Base-by-base conservation (phyloP, 768 basidiomycete genomes). In the Phlegmacium glaucopus region DNA sequence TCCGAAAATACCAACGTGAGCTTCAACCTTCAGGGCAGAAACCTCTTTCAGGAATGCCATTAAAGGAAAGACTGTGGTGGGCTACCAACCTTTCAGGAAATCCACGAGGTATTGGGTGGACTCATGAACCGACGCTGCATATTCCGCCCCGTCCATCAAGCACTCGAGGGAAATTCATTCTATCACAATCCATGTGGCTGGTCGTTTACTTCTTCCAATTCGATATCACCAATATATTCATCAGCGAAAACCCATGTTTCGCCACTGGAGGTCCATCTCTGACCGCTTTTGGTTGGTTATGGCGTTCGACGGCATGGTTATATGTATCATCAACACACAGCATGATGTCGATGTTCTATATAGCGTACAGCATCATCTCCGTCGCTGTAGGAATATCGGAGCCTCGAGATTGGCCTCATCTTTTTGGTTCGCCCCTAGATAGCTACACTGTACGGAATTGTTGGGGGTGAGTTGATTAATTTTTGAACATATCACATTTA, bases 381-480 rank as follows among this genome's bases (percentile, higher is more conserved):
- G 64, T 66, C 13, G 56, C 45, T 6, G 3, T 48, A 2, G 59
- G 67, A 0, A 35, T 57, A 1, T 60, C 61, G 13, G 39, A 61
- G 17, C 68, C 69, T 0, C 51, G 52, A 15, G 60, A 64, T 26
- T 76, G 72, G 72, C 68, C 71, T 1, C 59, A 60, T 17, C 17
- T 69, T 6, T 72, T 64, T 42, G 69, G 70, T 0, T 42, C 40
- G n/a, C 56, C 54, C 39, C 34, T 43, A 5, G 65, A 72, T 15
- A 66, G 66, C 6, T 72, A 69, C 47, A 70, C 70, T 0, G 45
- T 75, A 11, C 64, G 68, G 15, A 58, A 60, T 6, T 61, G 70
- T 22, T 75, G 73, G 74, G 62, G 72, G 74, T 74, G 48, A 49
- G 69, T 59, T 10, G 3, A 38, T 15, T 39, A 13, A 42, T 39